Evolutionary conservation across 139 green algal genomes (phyloP).

Genomic region (Edaphochlamys debaryana): DNA sequence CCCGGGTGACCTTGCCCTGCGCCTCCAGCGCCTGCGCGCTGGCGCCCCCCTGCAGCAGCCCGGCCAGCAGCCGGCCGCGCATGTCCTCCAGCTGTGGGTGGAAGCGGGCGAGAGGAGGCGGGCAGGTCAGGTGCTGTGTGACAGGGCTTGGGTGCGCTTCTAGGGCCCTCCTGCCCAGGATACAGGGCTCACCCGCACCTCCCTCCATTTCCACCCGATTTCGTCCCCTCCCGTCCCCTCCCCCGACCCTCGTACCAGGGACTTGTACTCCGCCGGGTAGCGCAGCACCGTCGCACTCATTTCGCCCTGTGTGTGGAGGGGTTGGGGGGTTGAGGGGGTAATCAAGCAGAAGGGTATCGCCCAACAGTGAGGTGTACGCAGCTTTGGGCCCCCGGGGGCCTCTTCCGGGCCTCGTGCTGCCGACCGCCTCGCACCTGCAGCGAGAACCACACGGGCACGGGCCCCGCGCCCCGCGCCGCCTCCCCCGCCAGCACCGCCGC

Average conservation of each 20-base stretch:
- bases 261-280: not conserved
- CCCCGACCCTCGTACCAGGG: not conserved
- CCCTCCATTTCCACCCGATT: too few species aligned
- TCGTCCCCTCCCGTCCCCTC: not conserved
- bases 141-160: too few species aligned
- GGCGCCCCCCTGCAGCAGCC: not conserved
- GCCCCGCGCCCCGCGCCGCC: not conserved
- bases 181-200: too few species aligned
- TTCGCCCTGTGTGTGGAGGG: not conserved
- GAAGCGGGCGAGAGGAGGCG: too few species aligned
- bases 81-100: not conserved
- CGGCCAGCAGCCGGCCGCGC: not conserved
- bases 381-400: too few species aligned
- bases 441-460: not conserved
- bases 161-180: too few species aligned
- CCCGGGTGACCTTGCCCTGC: not conserved
- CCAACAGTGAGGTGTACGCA: not conserved
- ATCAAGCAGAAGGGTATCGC: too few species aligned
- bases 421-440: not conserved
- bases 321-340: too few species aligned
- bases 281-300: conserved; percentile 7
- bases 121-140: too few species aligned
- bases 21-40: not conserved
- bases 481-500: not conserved
- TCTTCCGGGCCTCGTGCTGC: too few species aligned